phyloP scores from a whole-genome alignment of 108 stramenopile species.

The Nannochloropsis salina region DNA sequence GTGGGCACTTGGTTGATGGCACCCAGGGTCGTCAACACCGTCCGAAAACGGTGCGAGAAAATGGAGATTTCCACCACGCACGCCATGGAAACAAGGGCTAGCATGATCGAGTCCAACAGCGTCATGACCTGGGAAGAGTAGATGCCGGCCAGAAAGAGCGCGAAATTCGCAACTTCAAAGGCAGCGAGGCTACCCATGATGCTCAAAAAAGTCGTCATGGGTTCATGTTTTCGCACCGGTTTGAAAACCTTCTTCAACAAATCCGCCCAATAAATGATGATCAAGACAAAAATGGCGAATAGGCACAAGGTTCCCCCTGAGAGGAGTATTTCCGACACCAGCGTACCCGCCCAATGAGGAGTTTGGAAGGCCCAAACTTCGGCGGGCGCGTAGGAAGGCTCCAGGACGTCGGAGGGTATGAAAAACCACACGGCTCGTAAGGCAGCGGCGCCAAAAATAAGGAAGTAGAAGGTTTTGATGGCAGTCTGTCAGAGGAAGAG shows the following conservation, averaged over 20 bases:
- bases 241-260: constrained; percentile 88
- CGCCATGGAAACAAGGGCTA: constrained; percentile 72
- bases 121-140: constrained; percentile 91
- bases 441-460: constrained; percentile 69
- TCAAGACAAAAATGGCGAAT: constrained; percentile 88
- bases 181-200: constrained; percentile 62
- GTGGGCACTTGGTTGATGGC: constrained; percentile 92
- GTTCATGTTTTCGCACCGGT: constrained; percentile 56
- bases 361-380: constrained; percentile 75
- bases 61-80: constrained; percentile 83
- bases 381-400: constrained; percentile 72
- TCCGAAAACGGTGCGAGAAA: constrained; percentile 83
- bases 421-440: constrained; percentile 81
- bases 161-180: constrained; percentile 65
- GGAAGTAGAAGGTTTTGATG: constrained; percentile 86
- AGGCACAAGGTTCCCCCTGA: constrained; percentile 75
- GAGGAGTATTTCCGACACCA: constrained; percentile 66
- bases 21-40: constrained; percentile 81
- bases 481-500: constrained; percentile 54
- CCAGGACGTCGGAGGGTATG: constrained; percentile 70
- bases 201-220: constrained; percentile 77
- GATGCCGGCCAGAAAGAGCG: constrained; percentile 64
- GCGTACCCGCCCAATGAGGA: constrained; percentile 71
- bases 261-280: constrained; percentile 93
- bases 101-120: constrained; percentile 69